These are phyloP conservation scores for Pseudogymnoascus sp. DNA, from an alignment of 2,329 filamentous ascomycete species.

Conservation along the genomic window DNA sequence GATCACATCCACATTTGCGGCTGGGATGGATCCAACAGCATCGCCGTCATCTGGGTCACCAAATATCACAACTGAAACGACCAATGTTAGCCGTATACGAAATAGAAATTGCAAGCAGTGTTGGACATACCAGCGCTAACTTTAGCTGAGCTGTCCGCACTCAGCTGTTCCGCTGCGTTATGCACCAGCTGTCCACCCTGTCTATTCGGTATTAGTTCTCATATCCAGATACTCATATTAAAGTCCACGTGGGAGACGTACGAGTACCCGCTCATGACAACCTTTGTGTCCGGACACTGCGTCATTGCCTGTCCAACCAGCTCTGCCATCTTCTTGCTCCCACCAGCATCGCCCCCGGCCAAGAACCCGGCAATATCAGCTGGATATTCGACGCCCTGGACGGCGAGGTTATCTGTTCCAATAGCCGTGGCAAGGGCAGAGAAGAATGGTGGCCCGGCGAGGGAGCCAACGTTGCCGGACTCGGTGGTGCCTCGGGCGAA, in stretches of 20 bases:
- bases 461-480: constrained; percentile 41
- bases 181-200: constrained; percentile 22
- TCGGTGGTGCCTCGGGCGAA: constrained; percentile 50
- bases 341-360: constrained; percentile 36
- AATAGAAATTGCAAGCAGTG: neutral
- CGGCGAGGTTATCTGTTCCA: constrained; percentile 36
- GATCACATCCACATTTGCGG: constrained; percentile 19
- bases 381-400: constrained; percentile 47
- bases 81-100: neutral
- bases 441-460: constrained; percentile 44
- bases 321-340: constrained; percentile 34
- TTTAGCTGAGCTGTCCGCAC: constrained; percentile 12
- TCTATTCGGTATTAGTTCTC: neutral
- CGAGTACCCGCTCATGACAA: constrained; percentile 22
- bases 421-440: constrained; percentile 35
- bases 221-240: neutral
- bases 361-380: constrained; percentile 39
- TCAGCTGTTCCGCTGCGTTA: constrained; percentile 20
- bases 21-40: constrained; percentile 16
- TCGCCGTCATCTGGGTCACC: constrained; percentile 22
- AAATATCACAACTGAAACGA: constrained; percentile 20
- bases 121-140: constrained; percentile 17
- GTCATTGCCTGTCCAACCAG: constrained; percentile 14
- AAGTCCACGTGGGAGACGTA: neutral
- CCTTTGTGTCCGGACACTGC: constrained; percentile 19